These are phyloP conservation scores for Talaromyces sp. DNA, from an alignment of 2,329 filamentous ascomycete species.

Conservation along the genomic window DNA sequence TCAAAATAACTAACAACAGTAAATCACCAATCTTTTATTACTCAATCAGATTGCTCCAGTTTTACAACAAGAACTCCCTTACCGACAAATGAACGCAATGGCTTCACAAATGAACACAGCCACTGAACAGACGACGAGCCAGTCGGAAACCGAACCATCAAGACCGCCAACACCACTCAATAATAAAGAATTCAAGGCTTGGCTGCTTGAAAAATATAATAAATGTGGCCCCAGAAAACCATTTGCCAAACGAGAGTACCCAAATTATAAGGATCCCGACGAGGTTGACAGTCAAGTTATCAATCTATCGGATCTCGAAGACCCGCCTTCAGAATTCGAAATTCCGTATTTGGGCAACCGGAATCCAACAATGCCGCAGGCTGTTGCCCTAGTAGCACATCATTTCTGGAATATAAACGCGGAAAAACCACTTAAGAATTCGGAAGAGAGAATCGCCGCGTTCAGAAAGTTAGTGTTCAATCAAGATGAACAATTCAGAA, in stretches of 20 bases:
- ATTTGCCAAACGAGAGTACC: too few relatives aligned
- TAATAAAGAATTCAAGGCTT: not conserved
- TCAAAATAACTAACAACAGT: too few relatives aligned
- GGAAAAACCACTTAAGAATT: not conserved
- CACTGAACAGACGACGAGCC: not conserved
- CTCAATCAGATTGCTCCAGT: too few relatives aligned
- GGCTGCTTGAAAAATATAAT: not conserved
- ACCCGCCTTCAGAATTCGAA: slow-evolving; percentile 3
- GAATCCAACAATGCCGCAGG: not conserved
- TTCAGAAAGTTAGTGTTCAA: slow-evolving; percentile 12
- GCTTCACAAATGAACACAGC: too few relatives aligned
- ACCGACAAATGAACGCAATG: too few relatives aligned
- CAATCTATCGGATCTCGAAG: not conserved
- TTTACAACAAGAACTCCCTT: too few relatives aligned
- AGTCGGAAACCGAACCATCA: not conserved
- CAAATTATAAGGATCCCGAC: not conserved
- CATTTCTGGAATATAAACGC: slow-evolving; percentile 15
- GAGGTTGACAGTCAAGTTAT: not conserved
- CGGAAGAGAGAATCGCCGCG: not conserved
- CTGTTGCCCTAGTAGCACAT: not conserved
- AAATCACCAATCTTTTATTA: too few relatives aligned
- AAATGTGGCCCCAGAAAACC: not conserved
- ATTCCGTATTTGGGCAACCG: not conserved
- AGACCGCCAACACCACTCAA: not conserved
- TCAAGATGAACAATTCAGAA: slow-evolving; percentile 3